Evolutionary conservation across 1,284 basidiomycete species (phyloP), one percentile per base, ranked within the genome.

Genomic region (Sporisorium iseilematis-ciliati): DNA sequence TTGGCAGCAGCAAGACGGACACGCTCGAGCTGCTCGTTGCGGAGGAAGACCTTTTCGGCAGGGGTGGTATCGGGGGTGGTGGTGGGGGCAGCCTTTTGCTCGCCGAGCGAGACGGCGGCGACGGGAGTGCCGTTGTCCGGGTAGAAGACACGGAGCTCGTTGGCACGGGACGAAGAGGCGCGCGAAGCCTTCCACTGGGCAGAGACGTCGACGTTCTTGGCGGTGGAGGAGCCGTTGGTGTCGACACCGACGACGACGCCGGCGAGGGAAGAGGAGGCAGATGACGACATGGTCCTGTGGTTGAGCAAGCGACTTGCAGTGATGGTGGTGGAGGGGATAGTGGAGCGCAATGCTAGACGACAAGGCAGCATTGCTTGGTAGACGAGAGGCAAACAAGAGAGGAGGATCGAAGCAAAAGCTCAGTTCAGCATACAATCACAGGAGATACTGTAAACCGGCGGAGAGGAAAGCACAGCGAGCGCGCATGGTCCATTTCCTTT

Each of bases 1-100:
- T 82, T 82, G 21, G 78, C 83, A 20, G 80, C 82, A n/a, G 81
- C 79, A 29, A 80, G 69, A 26, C 83, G 79, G 29, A 76, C 77
- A 35, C 75, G 65, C 67, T 84, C 83, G 54, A 77, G 68, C 52
- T 75, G 68, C 66, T 84, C 82, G 61, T 84, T 83, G 56, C 81
- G 79, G 48, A 84, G 73, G 63, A 57, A 83, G 31, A 57, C 55
- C 64, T 73, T 59, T n/a, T 74, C 76, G 23, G 68, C 23, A 25
- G 80, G 78, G 16, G 76, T 62, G 20, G 78, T 59, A 52, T 84
- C 82, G 25, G 82, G 80, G 11, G 70, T 80, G 51, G 79, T 82
- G 41, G 55, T 58, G 20, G 82, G 81, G 20, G 82, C 82, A 20
- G 65, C 51, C 58, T 81, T 77, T 56, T 81, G 79, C 33, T 79